phyloP scores from a whole-genome alignment of 495 filamentous ascomycete genomes.

The Podospora comata region DNA sequence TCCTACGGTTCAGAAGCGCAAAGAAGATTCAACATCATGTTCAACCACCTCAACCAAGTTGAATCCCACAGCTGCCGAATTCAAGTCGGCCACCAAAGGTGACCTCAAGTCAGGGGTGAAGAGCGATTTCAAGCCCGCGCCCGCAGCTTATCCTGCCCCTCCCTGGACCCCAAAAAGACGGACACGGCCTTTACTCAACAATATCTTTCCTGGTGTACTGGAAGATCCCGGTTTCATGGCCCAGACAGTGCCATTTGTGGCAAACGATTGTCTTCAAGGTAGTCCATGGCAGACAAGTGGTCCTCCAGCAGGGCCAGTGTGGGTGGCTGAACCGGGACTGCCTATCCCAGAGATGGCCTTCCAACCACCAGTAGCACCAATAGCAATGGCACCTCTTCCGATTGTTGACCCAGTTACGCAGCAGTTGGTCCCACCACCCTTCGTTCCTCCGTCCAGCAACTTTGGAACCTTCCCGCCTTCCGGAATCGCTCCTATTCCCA shows the following conservation, averaged over 20 bases:
- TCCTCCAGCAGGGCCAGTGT: not conserved
- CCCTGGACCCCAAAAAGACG: constrained; percentile 23
- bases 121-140: constrained; percentile 25
- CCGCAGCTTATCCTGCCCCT: not conserved
- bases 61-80: constrained; percentile 34
- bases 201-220: constrained; percentile 22
- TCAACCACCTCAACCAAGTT: constrained; percentile 19
- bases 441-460: not conserved
- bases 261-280: not conserved
- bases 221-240: not conserved
- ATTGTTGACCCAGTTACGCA: not conserved
- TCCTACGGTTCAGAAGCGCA: not conserved
- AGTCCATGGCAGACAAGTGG: not conserved
- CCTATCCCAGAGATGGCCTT: not conserved
- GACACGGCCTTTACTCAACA: constrained; percentile 24
- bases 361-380: not conserved
- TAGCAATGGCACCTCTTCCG: constrained; percentile 1
- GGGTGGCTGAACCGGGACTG: not conserved
- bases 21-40: not conserved
- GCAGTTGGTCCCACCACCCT: not conserved
- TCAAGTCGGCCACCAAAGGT: constrained; percentile 17
- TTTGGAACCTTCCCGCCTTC: constrained; percentile 3
- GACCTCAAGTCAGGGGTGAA: not conserved
- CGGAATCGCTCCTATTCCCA: not conserved
- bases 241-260: not conserved